Conservation (phyloP, 306 rosid genomes). For the Prunus dulcis region DNA sequence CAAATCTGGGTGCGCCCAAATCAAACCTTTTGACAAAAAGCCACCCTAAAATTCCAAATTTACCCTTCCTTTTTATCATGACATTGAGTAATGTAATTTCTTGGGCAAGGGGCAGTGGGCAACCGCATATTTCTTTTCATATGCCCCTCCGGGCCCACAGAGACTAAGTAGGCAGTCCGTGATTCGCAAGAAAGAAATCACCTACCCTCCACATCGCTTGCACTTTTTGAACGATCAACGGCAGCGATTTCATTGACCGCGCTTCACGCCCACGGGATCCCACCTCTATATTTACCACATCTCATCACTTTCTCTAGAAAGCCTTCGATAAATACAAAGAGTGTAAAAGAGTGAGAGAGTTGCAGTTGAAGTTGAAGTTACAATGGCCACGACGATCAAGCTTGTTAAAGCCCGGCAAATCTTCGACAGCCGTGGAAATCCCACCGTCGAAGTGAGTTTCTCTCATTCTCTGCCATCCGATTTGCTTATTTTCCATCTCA, state of each 20-base stretch:
- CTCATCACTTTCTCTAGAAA: constrained; percentile 11
- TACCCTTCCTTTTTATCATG: background rate
- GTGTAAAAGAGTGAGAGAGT: background rate
- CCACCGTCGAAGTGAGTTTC: constrained; percentile 68
- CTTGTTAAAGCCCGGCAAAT: constrained; percentile 69
- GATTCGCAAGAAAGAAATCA: constrained; percentile 15
- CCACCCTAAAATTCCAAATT: background rate
- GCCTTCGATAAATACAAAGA: background rate
- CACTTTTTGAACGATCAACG: constrained; percentile 22
- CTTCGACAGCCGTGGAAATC: constrained; percentile 86
- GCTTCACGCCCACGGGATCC: constrained; percentile 22
- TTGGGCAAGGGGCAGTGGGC: background rate
- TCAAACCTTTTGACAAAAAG: background rate
- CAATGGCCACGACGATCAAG: constrained; percentile 58
- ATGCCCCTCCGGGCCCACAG: constrained; percentile 17
- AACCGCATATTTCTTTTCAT: constrained; percentile 29
- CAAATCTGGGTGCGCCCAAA: background rate
- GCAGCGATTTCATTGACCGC: background rate
- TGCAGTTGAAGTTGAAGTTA: background rate
- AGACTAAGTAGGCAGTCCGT: constrained; percentile 17
- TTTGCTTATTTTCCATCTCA: background rate
- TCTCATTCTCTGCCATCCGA: background rate
- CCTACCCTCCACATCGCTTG: constrained; percentile 10
- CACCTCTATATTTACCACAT: background rate
- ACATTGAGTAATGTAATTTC: background rate